Evolutionary conservation across 768 basidiomycete species (phyloP), one percentile per base, ranked within the genome.

Genomic region (Tricholoma matsutake): DNA sequence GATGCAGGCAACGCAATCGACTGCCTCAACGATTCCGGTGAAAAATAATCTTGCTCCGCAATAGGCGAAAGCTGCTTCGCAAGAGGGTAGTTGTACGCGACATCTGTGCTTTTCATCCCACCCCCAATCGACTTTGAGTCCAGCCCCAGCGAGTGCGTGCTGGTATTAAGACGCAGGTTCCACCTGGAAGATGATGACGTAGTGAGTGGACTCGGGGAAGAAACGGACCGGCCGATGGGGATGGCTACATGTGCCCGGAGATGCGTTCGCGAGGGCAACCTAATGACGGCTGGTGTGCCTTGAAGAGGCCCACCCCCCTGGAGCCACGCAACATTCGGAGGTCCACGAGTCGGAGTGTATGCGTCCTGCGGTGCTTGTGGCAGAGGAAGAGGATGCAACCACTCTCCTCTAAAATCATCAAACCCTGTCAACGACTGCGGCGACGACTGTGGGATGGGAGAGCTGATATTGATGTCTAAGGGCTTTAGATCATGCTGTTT

Each of bases 51-150:
- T 64, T 82, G 82, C 71, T 89, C 88, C 8, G 78, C 79, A 41
- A 89, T 88, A 0, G 88, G 87, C 1, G 87, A 87, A 37, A 89
- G 79, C 49, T 81, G 86, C 68, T 78, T 79, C 25, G 73, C 76
- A 79, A 59, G 61, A 2, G 78, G 77, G 54, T 78, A 78, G 59
- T 70, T 70, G 53, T 77, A 76, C 4, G 75, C 75, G 51, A 76
- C 71, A 56, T 78, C 76, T 5, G 73, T 72, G 53, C 56, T 67
- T 59, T 65, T 56, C n/a, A 54, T 65, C 56, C 51, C 31, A 4
- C n/a, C 13, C 6, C 8, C 18, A 6, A 53, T 31, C n/a, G 7
- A 11, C 16, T 32, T 16, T 16, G 51, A 57, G 28, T 81, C 77
- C 14, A 77, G 71, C 34, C 77, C 79, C 28, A 83, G 69, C 14